Percentiles rank a stretch among this genome's conserved stretches.
These are phyloP conservation scores for Arctium lappa DNA, from an alignment of 129 eudicot species.

Conservation along the genomic window DNA sequence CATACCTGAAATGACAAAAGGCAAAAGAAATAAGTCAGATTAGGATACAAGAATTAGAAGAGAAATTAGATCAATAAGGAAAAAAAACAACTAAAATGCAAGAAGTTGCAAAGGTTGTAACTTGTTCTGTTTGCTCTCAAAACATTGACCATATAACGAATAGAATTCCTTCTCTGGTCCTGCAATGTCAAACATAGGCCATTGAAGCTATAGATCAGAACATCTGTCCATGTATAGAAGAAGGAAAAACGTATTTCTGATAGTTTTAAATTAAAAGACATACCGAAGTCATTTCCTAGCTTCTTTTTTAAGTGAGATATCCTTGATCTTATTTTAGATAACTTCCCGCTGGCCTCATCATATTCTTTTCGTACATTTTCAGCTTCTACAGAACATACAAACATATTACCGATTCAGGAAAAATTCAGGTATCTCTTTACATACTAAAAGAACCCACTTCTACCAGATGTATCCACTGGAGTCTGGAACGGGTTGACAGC, in stretches of 20 bases:
- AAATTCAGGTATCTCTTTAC: neutral
- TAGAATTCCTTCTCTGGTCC: conserved; percentile 93
- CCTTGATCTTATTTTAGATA: conserved; percentile 73
- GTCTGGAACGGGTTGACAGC: conserved; percentile 72
- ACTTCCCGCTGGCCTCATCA: conserved; percentile 63
- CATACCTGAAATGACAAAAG: conserved; percentile 55
- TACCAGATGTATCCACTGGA: conserved; percentile 91
- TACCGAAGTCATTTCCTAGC: conserved; percentile 77
- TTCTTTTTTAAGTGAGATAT: conserved; percentile 76
- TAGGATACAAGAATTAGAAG: neutral
- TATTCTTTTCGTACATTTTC: conserved; percentile 77
- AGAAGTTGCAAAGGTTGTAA: conserved; percentile 26
- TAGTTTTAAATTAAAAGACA: neutral
- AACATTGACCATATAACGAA: conserved; percentile 79
- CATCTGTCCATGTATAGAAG: neutral
- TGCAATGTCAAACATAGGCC: conserved; percentile 32
- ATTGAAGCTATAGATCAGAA: conserved; percentile 4
- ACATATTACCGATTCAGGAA: conserved; percentile 10
- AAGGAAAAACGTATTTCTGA: neutral
- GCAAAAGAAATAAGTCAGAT: neutral
- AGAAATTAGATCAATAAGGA: neutral
- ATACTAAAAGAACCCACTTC: conserved; percentile 14
- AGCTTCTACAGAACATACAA: conserved; percentile 54
- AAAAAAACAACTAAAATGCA: neutral
- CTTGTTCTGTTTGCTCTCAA: conserved; percentile 91